These are phyloP conservation scores for Phoma sp. DNA, from an alignment of 2,329 filamentous ascomycete genomes.

Conservation along the genomic window DNA sequence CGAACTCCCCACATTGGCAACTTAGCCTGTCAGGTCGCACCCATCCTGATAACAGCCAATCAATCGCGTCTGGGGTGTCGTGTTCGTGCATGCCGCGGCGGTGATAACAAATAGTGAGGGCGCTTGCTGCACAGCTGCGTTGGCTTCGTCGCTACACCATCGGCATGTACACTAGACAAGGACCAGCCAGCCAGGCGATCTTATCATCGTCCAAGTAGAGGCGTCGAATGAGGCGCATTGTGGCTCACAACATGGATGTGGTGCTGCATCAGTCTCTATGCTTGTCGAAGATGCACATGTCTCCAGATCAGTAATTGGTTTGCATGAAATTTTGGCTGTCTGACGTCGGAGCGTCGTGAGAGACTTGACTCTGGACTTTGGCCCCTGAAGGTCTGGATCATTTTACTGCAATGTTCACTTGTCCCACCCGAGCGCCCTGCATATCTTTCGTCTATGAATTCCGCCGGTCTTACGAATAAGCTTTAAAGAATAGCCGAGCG, in stretches of 20 bases:
- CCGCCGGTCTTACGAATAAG: neutral
- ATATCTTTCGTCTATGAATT: neutral
- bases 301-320: neutral
- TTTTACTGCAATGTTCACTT: neutral
- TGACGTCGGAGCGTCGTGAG: neutral
- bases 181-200: neutral
- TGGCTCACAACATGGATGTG: neutral
- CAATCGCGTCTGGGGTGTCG: neutral
- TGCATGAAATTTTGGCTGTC: neutral
- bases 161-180: neutral
- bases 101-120: constrained; percentile 7
- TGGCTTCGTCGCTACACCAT: constrained; percentile 8
- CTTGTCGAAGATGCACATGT: neutral
- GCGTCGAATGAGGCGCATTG: neutral
- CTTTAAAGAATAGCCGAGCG: neutral
- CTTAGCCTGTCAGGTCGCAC: constrained; percentile 8
- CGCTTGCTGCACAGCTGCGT: constrained; percentile 3
- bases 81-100: constrained; percentile 9
- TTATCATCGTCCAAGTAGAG: neutral
- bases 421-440: neutral
- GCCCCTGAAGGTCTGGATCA: neutral
- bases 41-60: constrained; percentile 1
- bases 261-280: neutral
- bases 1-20: constrained; percentile 10
- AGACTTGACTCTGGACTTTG: neutral